Percentiles rank a stretch among this genome's conserved stretches.
Evolutionary conservation across 2,329 filamentous ascomycete genomes (phyloP).

Genomic region (Aureobasidium zeae): DNA sequence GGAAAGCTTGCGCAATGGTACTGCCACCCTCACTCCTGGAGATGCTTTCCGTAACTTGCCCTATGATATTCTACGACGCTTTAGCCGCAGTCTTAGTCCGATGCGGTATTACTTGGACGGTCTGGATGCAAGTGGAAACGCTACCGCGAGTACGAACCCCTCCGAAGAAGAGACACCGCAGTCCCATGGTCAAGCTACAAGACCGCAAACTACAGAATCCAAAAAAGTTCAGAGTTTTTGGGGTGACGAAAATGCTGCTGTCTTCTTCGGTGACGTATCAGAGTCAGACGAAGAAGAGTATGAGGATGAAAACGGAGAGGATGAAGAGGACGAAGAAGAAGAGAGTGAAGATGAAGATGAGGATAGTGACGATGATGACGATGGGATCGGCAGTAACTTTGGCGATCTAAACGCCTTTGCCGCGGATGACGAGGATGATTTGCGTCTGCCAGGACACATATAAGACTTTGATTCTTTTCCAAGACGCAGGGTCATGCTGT

Average conservation of each 20-base stretch:
- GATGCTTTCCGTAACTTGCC: slow-evolving; percentile 29
- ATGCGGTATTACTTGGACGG: slow-evolving; percentile 36
- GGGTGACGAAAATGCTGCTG: slow-evolving; percentile 14
- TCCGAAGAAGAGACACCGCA: background rate
- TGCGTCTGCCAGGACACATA: slow-evolving; percentile 18
- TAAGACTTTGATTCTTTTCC: background rate
- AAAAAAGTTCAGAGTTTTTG: slow-evolving; percentile 16
- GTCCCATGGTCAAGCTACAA: background rate
- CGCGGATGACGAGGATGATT: slow-evolving; percentile 21
- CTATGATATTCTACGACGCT: slow-evolving; percentile 38
- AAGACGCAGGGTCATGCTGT: no score
- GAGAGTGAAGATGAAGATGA: slow-evolving; percentile 15
- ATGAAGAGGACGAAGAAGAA: slow-evolving; percentile 11
- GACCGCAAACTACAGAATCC: slow-evolving; percentile 2
- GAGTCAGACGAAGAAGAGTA: slow-evolving; percentile 15
- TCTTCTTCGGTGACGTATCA: slow-evolving; percentile 5
- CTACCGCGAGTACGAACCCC: background rate
- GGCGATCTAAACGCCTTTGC: slow-evolving; percentile 34
- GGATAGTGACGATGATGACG: slow-evolving; percentile 13
- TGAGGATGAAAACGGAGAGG: slow-evolving; percentile 13
- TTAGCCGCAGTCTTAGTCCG: slow-evolving; percentile 36
- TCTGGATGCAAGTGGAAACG: slow-evolving; percentile 9
- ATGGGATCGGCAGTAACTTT: slow-evolving; percentile 11
- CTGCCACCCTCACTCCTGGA: background rate
- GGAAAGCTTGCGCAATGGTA: slow-evolving; percentile 14